Conservation (phyloP, 2,329 filamentous ascomycete genomes). For the Beauveria varroae region DNA sequence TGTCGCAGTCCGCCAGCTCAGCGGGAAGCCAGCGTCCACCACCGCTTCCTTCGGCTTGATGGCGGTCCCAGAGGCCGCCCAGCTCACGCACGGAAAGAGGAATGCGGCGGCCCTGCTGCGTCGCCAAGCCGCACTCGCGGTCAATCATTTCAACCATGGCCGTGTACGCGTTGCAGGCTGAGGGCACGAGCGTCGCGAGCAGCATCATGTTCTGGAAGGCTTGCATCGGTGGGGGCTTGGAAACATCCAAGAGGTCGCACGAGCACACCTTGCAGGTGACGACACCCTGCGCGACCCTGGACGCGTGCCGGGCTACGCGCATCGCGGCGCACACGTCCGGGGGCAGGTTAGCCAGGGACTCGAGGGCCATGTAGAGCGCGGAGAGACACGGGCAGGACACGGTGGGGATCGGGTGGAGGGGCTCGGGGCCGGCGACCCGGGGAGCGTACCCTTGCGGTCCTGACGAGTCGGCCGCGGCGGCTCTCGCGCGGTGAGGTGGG, state of each 20-base stretch:
- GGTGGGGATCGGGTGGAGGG: slow-evolving; percentile 20
- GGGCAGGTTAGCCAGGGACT: slow-evolving; percentile 41
- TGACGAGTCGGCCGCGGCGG: background rate
- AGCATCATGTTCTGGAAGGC: slow-evolving; percentile 53
- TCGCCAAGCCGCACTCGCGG: slow-evolving; percentile 38
- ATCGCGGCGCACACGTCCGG: slow-evolving; percentile 38
- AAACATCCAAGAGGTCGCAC: slow-evolving; percentile 25
- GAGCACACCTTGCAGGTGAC: slow-evolving; percentile 46
- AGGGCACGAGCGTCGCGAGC: slow-evolving; percentile 49
- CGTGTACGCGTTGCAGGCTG: slow-evolving; percentile 50
- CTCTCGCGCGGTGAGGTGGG: background rate
- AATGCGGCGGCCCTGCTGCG: slow-evolving; percentile 32
- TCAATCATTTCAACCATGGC: slow-evolving; percentile 49
- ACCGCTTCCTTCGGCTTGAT: slow-evolving; percentile 17
- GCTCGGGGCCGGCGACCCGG: background rate
- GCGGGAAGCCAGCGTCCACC: slow-evolving; percentile 18
- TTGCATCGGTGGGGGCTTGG: slow-evolving; percentile 35
- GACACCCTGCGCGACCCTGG: slow-evolving; percentile 41
- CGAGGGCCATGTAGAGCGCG: slow-evolving; percentile 42
- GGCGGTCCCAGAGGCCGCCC: slow-evolving; percentile 40
- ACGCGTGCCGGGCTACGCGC: slow-evolving; percentile 38
- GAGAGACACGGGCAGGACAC: slow-evolving; percentile 40
- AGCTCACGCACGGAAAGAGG: slow-evolving; percentile 38
- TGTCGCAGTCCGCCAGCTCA: slow-evolving; percentile 27
- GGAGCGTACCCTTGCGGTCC: background rate